Evolutionary conservation across 768 basidiomycete genomes (phyloP), one percentile per base, ranked within the genome.

Genomic region (Plicaturopsis crispa): DNA sequence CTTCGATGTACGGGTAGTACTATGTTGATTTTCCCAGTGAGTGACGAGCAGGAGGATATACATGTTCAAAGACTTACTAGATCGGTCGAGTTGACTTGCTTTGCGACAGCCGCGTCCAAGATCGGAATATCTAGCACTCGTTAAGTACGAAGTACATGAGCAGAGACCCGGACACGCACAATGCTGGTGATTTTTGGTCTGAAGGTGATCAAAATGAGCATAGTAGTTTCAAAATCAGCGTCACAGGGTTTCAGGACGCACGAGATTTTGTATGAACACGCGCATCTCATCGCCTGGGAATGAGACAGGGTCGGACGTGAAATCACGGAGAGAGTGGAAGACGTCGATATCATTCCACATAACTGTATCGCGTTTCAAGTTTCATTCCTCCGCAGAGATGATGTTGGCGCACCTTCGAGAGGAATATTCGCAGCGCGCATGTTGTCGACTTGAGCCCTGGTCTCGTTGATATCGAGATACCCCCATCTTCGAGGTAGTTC

Each of bases 291-390:
- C 65, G 12, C 52, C 59, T 4, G 81, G 75, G 63, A 75, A 85
- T 31, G 63, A 70, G 20, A 75, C 69, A 12, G 80, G 80, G 51
- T 84, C 81, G 6, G 69, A 57, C 4, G 83, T 85, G 46, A 84
- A 83, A 54, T 81, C 82, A 12, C 83, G 68, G 24, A 70, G 63
- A 19, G 79, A 72, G 47, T 82, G 75, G 47, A 82, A 84, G 36
- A 84, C 44, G 56, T 85, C 82, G 43, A 85, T 81, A 46, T 84
- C 83, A 49, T 80, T 84, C 83, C 83, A 85, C 69, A 82, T 82
- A 31, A 76, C 80, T 80, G 24, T 17, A 30, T 33, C n/a, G n/a
- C n/a, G n/a, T n/a, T n/a, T n/a, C n/a, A n/a, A n/a, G n/a, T n/a
- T n/a, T 6, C n/a, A n/a, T n/a, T n/a, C n/a, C n/a, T n/a, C n/a